Evolutionary conservation across 345 rosid species (phyloP).

Genomic region (Salix arbutifolia): DNA sequence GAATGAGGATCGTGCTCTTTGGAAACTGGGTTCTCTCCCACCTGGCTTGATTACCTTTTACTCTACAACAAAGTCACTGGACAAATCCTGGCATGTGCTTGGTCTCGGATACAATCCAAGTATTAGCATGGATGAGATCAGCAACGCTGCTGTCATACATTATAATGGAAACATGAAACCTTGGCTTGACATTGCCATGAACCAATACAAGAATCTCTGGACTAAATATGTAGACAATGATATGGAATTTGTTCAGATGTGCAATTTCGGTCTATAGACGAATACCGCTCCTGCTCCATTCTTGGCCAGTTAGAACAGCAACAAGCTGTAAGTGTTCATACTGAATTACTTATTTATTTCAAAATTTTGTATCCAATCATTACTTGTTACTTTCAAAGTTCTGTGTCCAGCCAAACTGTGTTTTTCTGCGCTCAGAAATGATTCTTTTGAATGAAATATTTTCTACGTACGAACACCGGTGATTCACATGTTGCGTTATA

Average conservation of each 20-base stretch:
- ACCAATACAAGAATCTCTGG: slow-evolving; percentile 87
- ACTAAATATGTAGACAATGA: slow-evolving; percentile 68
- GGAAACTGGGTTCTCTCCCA: slow-evolving; percentile 70
- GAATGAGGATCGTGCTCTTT: slow-evolving; percentile 70
- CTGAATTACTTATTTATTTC: slow-evolving; percentile 16
- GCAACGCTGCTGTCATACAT: slow-evolving; percentile 82
- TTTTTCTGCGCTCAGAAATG: slow-evolving; percentile 12
- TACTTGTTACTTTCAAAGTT: slow-evolving; percentile 19
- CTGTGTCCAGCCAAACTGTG: slow-evolving; percentile 26
- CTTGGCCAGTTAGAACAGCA: slow-evolving; percentile 19
- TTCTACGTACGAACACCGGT: not conserved
- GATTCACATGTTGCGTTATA: not conserved
- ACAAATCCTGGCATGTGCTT: slow-evolving; percentile 87
- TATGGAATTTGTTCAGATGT: slow-evolving; percentile 35
- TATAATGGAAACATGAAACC: slow-evolving; percentile 97
- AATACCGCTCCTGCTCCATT: slow-evolving; percentile 9
- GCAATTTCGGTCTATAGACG: slow-evolving; percentile 61
- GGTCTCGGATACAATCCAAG: slow-evolving; percentile 90
- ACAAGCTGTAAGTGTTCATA: slow-evolving; percentile 32
- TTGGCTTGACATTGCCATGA: slow-evolving; percentile 91
- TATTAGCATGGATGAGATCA: slow-evolving; percentile 76
- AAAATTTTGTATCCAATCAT: slow-evolving; percentile 21
- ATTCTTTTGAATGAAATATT: slow-evolving; percentile 18
- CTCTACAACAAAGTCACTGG: slow-evolving; percentile 74
- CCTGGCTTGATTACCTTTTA: slow-evolving; percentile 88